Conservation (phyloP, 164 flowering plant species). For the Tinospora cordifolia region DNA sequence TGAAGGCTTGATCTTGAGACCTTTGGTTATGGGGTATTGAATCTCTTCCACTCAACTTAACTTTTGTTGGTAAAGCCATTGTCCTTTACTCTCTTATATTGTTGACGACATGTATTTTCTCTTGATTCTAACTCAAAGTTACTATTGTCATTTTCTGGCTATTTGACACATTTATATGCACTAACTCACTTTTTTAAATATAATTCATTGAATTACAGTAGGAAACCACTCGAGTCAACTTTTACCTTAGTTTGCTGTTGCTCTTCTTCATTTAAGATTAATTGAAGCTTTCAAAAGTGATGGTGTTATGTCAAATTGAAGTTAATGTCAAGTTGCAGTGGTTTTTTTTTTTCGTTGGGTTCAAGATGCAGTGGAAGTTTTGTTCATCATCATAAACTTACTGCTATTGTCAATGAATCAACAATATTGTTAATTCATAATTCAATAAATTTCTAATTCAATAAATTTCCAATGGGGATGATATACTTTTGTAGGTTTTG, state of each 20-base stretch:
- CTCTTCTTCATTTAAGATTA: neutral
- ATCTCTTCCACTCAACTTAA: too few species aligned
- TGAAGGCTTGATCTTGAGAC: too few species aligned
- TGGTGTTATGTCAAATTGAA: neutral
- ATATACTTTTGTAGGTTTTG: conserved; percentile 28
- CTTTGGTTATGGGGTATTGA: too few species aligned
- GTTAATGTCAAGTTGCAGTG: neutral
- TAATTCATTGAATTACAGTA: neutral
- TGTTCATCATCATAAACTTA: neutral
- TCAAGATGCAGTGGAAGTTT: neutral
- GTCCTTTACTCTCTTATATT: too few species aligned
- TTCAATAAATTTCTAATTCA: neutral
- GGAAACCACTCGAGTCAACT: neutral
- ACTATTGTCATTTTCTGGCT: neutral
- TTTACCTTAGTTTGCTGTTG: neutral
- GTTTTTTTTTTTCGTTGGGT: too few species aligned
- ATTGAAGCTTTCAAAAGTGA: neutral
- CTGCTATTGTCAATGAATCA: neutral
- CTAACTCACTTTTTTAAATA: neutral
- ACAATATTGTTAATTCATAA: neutral
- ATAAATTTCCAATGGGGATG: neutral
- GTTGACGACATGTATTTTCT: too few species aligned
- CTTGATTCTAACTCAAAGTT: neutral
- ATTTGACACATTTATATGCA: neutral
- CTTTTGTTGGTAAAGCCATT: too few species aligned